A percentile compares a stretch with the other conserved stretches of the same genome.
Conservation (phyloP, 208 protist species). For the Acanthamoeba sp. region DNA sequence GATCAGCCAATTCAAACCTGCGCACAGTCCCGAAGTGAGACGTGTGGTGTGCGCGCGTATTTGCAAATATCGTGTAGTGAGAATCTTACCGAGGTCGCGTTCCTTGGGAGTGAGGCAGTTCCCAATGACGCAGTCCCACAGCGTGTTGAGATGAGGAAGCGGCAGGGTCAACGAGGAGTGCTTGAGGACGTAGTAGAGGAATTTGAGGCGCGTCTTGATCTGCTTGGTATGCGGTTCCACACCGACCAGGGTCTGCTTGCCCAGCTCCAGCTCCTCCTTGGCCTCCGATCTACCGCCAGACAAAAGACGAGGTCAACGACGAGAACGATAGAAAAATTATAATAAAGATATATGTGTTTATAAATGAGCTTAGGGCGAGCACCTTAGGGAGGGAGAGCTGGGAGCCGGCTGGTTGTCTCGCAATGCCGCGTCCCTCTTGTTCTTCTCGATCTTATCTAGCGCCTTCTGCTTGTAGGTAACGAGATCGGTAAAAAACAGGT, state of each 20-base stretch:
- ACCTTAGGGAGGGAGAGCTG: not conserved
- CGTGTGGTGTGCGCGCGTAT: not conserved
- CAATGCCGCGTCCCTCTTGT: not conserved
- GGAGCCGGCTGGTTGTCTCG: not conserved
- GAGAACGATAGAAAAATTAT: no score
- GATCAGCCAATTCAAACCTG: not conserved
- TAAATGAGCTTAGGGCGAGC: not conserved
- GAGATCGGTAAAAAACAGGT: constrained; percentile 9
- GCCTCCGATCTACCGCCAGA: not conserved
- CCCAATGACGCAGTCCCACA: constrained; percentile 39
- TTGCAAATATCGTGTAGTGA: no score
- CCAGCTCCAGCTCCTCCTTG: not conserved
- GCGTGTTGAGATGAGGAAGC: constrained; percentile 6
- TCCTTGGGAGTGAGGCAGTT: constrained; percentile 11
- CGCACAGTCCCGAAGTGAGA: not conserved
- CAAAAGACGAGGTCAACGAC: not conserved
- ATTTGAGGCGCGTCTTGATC: constrained; percentile 47
- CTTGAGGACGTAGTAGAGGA: constrained; percentile 62
- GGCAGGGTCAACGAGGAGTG: constrained; percentile 18
- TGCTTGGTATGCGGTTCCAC: constrained; percentile 64
- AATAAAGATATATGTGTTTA: not conserved
- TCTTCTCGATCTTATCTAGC: not conserved
- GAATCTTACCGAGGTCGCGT: not conserved
- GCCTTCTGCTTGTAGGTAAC: not conserved
- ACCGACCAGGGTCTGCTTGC: constrained; percentile 54